A percentile compares a stretch with the other conserved stretches of the same genome.
Conservation (phyloP, 2,329 filamentous ascomycete genomes). For the Thelonectria blattea region DNA sequence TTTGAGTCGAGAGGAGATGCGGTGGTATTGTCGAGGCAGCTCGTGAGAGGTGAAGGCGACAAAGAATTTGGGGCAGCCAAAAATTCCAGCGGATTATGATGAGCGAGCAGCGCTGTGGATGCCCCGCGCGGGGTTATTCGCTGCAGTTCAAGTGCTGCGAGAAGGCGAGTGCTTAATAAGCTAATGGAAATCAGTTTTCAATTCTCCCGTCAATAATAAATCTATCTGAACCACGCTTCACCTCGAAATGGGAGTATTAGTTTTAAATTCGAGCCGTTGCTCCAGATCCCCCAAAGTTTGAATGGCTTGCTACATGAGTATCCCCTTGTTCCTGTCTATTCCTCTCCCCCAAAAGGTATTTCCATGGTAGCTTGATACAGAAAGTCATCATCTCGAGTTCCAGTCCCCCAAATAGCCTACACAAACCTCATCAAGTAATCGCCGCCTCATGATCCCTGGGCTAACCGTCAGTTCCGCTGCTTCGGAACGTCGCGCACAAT, state of each 20-base stretch:
- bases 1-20: not conserved
- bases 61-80: slow-evolving; percentile 29
- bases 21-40: not conserved
- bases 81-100: slow-evolving; percentile 31
- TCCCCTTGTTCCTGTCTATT: slow-evolving; percentile 3
- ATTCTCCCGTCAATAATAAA: not conserved
- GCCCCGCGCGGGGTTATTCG: slow-evolving; percentile 39
- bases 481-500: slow-evolving; percentile 92
- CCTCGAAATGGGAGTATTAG: slow-evolving; percentile 9
- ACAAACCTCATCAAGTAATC: not conserved
- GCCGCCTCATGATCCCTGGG: not conserved
- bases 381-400: slow-evolving; percentile 1
- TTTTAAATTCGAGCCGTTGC: slow-evolving; percentile 19
- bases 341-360: not conserved
- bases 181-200: not conserved
- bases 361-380: slow-evolving; percentile 5
- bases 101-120: slow-evolving; percentile 22
- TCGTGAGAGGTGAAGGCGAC: slow-evolving; percentile 10
- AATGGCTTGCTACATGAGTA: slow-evolving; percentile 15
- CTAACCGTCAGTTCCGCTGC: slow-evolving; percentile 86
- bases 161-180: slow-evolving; percentile 6
- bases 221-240: not conserved
- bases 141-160: slow-evolving; percentile 24
- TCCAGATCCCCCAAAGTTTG: slow-evolving; percentile 3
- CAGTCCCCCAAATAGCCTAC: not conserved